A percentile compares a stretch with the other conserved stretches of the same genome.
phyloP scores from a whole-genome alignment of 305 asterid species.

The Rubia peregrina region DNA sequence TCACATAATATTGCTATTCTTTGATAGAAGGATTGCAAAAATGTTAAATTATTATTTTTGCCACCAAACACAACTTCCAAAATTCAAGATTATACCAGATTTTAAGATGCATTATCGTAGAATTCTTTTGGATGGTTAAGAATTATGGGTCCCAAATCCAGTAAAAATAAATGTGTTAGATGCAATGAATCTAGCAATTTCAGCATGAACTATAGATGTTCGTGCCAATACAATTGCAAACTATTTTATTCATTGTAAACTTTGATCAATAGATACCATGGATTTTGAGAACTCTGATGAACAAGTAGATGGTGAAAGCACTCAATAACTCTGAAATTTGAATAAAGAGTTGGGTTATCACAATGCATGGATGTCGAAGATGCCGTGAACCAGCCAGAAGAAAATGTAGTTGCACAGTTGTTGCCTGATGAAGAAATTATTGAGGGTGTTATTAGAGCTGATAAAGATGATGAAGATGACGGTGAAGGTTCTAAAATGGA shows the following conservation, averaged over 20 bases:
- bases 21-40: slow-evolving; percentile 5
- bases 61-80: slow-evolving; percentile 9
- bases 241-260: background rate
- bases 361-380: background rate
- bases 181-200: too few species aligned
- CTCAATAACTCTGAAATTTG: too few species aligned
- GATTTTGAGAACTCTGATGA: background rate
- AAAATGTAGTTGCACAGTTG: too few species aligned
- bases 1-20: background rate
- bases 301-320: background rate
- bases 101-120: background rate
- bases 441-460: too few species aligned
- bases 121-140: background rate
- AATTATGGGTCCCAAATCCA: background rate
- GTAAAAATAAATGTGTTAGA: background rate
- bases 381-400: background rate
- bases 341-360: background rate
- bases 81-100: background rate
- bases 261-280: too few species aligned
- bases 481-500: too few species aligned
- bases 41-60: background rate
- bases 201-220: background rate
- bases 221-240: background rate
- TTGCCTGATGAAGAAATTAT: too few species aligned
- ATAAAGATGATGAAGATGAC: too few species aligned